Percentiles rank a stretch among this genome's conserved stretches.
phyloP scores from a whole-genome alignment of 1,284 basidiomycete species.

The Cryptococcus wingfieldii region DNA sequence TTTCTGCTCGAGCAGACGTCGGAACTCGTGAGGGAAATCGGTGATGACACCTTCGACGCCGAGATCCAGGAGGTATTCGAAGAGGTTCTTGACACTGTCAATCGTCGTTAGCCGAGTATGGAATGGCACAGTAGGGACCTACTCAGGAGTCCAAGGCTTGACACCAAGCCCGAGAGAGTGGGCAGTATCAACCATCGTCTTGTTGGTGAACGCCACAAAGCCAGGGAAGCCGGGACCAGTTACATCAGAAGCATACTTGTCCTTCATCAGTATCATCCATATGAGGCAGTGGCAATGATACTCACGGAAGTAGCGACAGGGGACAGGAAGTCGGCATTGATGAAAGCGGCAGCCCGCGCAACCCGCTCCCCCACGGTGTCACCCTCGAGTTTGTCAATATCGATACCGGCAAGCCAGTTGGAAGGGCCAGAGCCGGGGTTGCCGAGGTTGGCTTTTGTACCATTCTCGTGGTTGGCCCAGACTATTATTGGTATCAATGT shows the following conservation, averaged over 20 bases:
- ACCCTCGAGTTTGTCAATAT: conserved; percentile 32
- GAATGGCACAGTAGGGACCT: neutral
- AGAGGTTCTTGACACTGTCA: conserved; percentile 53
- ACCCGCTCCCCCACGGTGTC: conserved; percentile 28
- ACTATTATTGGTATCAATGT: conserved; percentile 2
- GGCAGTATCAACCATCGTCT: conserved; percentile 63
- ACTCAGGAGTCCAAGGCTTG: conserved; percentile 66
- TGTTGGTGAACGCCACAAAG: conserved; percentile 60
- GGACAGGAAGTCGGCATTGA: conserved; percentile 65
- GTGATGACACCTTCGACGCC: conserved; percentile 59
- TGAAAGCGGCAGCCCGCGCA: conserved; percentile 60
- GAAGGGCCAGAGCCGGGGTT: conserved; percentile 31
- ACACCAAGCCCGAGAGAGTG: conserved; percentile 61
- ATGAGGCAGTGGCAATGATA: neutral
- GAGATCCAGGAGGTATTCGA: conserved; percentile 58
- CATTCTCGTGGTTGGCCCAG: conserved; percentile 21
- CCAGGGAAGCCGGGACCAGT: conserved; percentile 53
- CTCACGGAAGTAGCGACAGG: conserved; percentile 52
- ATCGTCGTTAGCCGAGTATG: conserved; percentile 48
- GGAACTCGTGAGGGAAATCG: conserved; percentile 32
- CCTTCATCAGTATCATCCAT: neutral
- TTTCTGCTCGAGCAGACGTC: conserved; percentile 20
- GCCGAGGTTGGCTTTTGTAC: conserved; percentile 30
- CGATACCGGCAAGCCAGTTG: conserved; percentile 36
- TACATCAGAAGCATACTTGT: conserved; percentile 37